Evolutionary conservation across 768 basidiomycete species (phyloP), one percentile per base, ranked within the genome.

Genomic region (Lactarius tabidus): DNA sequence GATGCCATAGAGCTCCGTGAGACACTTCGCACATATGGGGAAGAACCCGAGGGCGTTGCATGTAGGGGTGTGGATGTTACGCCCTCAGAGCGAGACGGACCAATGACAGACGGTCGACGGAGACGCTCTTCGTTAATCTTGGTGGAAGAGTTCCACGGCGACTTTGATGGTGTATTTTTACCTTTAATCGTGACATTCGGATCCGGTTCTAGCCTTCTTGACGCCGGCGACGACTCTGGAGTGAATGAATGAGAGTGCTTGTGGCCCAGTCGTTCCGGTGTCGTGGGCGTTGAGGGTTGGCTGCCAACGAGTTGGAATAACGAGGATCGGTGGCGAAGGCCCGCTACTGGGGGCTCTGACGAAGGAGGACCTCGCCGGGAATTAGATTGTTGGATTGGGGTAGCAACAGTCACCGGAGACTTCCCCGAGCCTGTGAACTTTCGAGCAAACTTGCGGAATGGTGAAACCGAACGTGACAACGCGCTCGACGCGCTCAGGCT

Each of bases 101-200:
- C 72, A 74, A n/a, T 76, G 71, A 39, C 85, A 80, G 70, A 80
- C 82, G 17, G 83, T 79, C 33, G 83, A 80, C 38, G 80, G 75
- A 35, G 77, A 78, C 72, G 83, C 86, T 68, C 82, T 72, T 33
- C 81, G 82, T 85, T 79, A n/a, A 93, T 81, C 71, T 80, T 90
- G 1, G 91, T 93, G 6, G 91, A 93, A 68, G 87, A 82, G 71
- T 94, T 94, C 92, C 92, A 94, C 38, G 75, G 83, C 82, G 63
- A 64, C 61, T 60, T 65, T 29, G 60, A 8, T 33, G 63, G 36
- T 2, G 67, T 59, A 15, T 48, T 61, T 56, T 63, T 75, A 29
- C 68, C 71, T 70, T 82, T 84, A 57, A 80, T 67, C 41, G 81
- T 81, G 15, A 77, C 65, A 63, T 73, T 75, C n/a, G 74, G 69